phyloP scores from a whole-genome alignment of 441 rosid species.

The Metrosideros polymorpha region DNA sequence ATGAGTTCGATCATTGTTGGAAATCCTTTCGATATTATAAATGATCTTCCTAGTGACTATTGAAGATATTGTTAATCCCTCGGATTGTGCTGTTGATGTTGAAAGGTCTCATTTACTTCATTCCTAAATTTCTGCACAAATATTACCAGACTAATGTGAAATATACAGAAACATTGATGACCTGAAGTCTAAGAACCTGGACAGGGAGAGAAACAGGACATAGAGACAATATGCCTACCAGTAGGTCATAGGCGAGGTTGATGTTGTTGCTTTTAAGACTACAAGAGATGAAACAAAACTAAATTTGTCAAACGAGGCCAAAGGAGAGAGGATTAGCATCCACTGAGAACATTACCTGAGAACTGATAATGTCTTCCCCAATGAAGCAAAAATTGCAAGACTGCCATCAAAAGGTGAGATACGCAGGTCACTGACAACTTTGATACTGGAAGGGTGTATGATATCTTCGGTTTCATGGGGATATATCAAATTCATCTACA shows the following conservation, averaged over 20 bases:
- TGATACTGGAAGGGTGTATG: constrained; percentile 41
- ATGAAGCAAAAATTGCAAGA: constrained; percentile 50
- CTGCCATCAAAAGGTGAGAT: constrained; percentile 49
- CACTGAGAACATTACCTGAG: not conserved
- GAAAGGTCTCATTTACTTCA: not conserved
- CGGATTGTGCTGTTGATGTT: not conserved
- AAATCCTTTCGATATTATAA: too few species aligned
- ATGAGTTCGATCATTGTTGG: too few species aligned
- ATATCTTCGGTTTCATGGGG: constrained; percentile 69
- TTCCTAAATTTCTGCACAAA: not conserved
- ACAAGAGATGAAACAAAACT: not conserved
- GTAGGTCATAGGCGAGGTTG: constrained; percentile 59
- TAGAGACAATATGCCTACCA: constrained; percentile 29
- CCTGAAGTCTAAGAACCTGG: not conserved
- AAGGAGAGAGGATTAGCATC: not conserved
- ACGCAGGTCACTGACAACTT: constrained; percentile 63
- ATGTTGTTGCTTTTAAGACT: constrained; percentile 68
- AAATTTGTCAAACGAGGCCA: not conserved
- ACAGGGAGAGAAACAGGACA: not conserved
- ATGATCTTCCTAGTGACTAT: not conserved
- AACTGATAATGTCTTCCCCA: constrained; percentile 28
- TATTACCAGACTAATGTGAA: not conserved
- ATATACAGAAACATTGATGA: not conserved
- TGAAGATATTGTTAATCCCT: not conserved
- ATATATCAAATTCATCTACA: constrained; percentile 57